Base-by-base conservation (phyloP, 139 green algal genomes). In the Volvox africanus region DNA sequence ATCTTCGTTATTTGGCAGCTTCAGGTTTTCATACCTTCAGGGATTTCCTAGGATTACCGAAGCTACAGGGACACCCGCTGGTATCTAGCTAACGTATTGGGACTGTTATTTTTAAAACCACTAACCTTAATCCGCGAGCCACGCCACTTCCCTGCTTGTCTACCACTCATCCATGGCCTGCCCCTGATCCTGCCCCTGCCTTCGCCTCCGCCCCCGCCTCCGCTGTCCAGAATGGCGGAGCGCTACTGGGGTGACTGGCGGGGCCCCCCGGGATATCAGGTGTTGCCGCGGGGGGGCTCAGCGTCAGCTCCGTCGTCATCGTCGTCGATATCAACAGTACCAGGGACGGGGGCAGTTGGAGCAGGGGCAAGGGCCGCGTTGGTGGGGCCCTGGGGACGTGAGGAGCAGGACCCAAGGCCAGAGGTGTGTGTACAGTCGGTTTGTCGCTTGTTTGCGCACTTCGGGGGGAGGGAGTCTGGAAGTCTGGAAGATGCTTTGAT, bases 241-340 rank as follows among this genome's bases (percentile, higher is more conserved):
- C 94, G 91, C 82, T 98, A 98, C 94, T 98, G 97, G 95, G 96
- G 95, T 1, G 90, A 75, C 55, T 98, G 96, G 96, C 19, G 71
- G n/a, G 79, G 82, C 2, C 33, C 85, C 1, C 5, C 75, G 32
- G 86, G 86, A 30, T 91, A 88, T 30, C 75, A 80, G 28, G 89
- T 80, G 20, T 30, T 90, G 71, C 89, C 81, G 2, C 50, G 67
- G 28, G 75, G 61, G 28, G 30, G 55, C 1, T 36, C 50, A 0
- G 32, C 73, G 35, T 26, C 61, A 50, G 50, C 89, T 28, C 75
- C 50, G 16, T 28, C 26, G 44, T 69, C 68, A 55, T 61, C 88
- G 6, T 76, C 50, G 16, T 28, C 26, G 44, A 61, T 61, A 55
- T 61, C 88, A 33, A 44, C 37, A 18, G 1, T 19, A 35, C 36